Conservation (phyloP, 176 grass and related monocot genomes). For the Musa beccarii region DNA sequence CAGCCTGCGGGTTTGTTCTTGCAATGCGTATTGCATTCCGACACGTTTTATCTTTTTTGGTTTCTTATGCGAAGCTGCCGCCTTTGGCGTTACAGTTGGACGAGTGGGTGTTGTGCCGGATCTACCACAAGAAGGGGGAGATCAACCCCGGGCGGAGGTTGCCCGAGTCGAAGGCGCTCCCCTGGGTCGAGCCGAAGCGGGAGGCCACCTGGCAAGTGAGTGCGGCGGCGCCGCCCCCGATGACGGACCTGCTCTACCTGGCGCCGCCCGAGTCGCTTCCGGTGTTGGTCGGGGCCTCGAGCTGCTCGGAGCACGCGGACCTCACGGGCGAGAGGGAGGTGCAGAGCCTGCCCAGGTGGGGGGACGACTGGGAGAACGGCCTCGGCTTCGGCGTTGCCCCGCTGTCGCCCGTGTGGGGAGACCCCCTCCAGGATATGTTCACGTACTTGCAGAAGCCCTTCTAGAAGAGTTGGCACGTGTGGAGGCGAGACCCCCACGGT, state of each 20-base stretch:
- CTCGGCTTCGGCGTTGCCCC: not conserved
- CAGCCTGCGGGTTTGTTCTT: not conserved
- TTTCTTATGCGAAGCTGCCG: not conserved
- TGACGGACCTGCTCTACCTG: constrained; percentile 26
- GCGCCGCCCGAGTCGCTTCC: constrained; percentile 59
- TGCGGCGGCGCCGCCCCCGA: not conserved
- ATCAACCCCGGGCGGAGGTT: not conserved
- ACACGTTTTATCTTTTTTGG: not conserved
- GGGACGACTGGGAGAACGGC: constrained; percentile 39
- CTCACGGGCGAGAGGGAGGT: constrained; percentile 48
- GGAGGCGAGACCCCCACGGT: not conserved
- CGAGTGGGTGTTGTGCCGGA: constrained; percentile 91
- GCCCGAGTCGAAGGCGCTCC: not conserved
- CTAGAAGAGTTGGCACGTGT: not conserved
- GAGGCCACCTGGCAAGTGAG: constrained; percentile 1
- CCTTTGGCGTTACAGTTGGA: constrained; percentile 42
- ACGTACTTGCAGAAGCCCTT: constrained; percentile 3
- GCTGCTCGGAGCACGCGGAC: constrained; percentile 52
- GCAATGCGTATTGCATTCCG: not conserved
- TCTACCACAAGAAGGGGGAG: constrained; percentile 87
- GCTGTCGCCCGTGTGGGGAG: not conserved
- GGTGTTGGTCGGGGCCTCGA: constrained; percentile 44
- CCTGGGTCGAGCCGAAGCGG: constrained; percentile 32
- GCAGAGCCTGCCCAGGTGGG: constrained; percentile 53
- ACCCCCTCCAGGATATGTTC: not conserved